Percentiles rank a stretch among this genome's conserved stretches.
Evolutionary conservation across 805 yeast genomes (phyloP).

Genomic region (Kazachstania psychrophila): DNA sequence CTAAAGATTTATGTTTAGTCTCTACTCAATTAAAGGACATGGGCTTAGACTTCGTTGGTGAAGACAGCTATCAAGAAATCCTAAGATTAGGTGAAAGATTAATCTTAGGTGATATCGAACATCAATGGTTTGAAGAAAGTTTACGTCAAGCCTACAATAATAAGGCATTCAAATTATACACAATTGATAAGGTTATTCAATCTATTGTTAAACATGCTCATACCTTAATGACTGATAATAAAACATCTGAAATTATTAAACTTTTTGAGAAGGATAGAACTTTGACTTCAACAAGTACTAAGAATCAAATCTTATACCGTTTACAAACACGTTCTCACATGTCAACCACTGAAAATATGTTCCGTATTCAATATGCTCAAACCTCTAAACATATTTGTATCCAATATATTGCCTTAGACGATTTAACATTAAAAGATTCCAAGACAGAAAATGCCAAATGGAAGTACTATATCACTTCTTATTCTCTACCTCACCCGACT

Average conservation of each 20-base stretch:
- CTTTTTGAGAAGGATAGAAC: constrained; percentile 77
- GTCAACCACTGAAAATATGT: constrained; percentile 85
- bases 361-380: constrained; percentile 68
- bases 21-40: constrained; percentile 73
- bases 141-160: constrained; percentile 91
- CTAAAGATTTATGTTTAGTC: constrained; percentile 73
- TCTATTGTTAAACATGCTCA: constrained; percentile 80
- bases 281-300: constrained; percentile 56
- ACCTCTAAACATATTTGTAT: constrained; percentile 46
- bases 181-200: constrained; percentile 86
- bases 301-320: constrained; percentile 83
- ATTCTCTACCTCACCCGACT: constrained; percentile 91
- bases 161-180: constrained; percentile 84
- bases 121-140: constrained; percentile 90
- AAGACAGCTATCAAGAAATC: constrained; percentile 70
- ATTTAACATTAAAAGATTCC: constrained; percentile 69
- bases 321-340: constrained; percentile 76
- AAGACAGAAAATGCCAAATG: constrained; percentile 69
- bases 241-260: constrained; percentile 69
- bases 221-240: constrained; percentile 65
- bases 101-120: constrained; percentile 86
- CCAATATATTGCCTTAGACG: constrained; percentile 81
- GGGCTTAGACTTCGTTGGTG: constrained; percentile 64
- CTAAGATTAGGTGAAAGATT: constrained; percentile 62
- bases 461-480: constrained; percentile 89